Evolutionary conservation across 129 eudicot species (phyloP).

Genomic region (Arctium lappa): DNA sequence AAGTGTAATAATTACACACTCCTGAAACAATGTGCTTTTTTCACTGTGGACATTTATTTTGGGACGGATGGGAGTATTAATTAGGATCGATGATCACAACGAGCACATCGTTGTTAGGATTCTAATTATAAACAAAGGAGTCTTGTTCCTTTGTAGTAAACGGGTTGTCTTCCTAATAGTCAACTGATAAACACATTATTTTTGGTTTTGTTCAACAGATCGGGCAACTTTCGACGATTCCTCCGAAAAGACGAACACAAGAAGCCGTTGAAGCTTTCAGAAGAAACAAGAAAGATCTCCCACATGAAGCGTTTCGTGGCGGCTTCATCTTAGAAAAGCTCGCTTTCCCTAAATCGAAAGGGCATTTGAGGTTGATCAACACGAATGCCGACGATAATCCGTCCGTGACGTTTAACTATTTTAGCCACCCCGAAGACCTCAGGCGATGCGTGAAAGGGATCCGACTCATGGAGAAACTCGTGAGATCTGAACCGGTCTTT

Average conservation of each 20-base stretch:
- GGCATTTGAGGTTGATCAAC: constrained; percentile 59
- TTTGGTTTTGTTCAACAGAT: constrained; percentile 35
- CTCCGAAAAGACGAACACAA: constrained; percentile 66
- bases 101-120: no score
- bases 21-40: no score
- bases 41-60: no score
- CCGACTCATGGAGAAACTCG: constrained; percentile 57
- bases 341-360: constrained; percentile 67
- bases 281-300: constrained; percentile 52
- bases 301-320: constrained; percentile 71
- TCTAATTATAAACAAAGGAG: background rate
- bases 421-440: constrained; percentile 69
- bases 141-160: background rate
- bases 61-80: no score
- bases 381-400: constrained; percentile 78
- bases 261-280: constrained; percentile 62
- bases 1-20: no score
- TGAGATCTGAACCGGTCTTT: constrained; percentile 47
- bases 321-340: constrained; percentile 82
- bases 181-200: background rate
- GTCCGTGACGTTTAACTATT: constrained; percentile 78
- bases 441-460: constrained; percentile 60
- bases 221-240: constrained; percentile 85
- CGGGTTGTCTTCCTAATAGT: background rate
- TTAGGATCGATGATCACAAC: no score